Evolutionary conservation across 192 early-diverging fungal species (phyloP), one percentile per base, ranked within the genome.

Genomic region (Jimgerdemannia flammicorona): DNA sequence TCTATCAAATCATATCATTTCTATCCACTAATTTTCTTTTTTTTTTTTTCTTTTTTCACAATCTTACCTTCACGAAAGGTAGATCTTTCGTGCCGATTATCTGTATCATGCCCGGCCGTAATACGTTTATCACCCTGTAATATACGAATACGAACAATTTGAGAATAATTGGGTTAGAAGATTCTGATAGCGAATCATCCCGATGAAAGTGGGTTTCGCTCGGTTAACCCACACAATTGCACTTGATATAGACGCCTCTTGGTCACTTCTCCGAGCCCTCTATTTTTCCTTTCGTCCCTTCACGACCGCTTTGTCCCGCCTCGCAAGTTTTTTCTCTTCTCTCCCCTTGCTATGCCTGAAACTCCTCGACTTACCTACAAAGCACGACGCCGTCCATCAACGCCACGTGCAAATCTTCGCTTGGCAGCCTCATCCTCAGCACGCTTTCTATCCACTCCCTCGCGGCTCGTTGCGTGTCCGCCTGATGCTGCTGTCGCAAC

Each of bases 361-460:
- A 49, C 10, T 70, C 6, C 72, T 20, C 40, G 17, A 70, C 84
- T 80, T 85, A 91, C 90, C 84, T 87, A 86, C 94, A 96, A 49
- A 96, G 86, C 4, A 95, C 75, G 4, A 94, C 90, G 43, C 93
- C 94, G 72, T 94, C 92, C 73, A 89, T 88, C 14, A 96, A 84
- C 41, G 86, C 84, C 7, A 80, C 76, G 43, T 89, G 88, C 29
- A 95, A 79, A 69, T 88, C 85, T 42, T 81, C 81, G 11, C 81
- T 80, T 3, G 89, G 84, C 18, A 95, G 14, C 14, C 14, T 59
- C 49, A 14, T 59, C 49, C 14, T 59, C 14, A 59, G 14, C 6
- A 59, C 49, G 14, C 49, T 59, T 2, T 59, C 49, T 59, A 59
- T 59, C 49, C 49, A 59, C 49, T 59, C 49, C 49, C 14, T 59